Percentiles rank a stretch among this genome's conserved stretches.
Conservation (phyloP, 768 basidiomycete genomes). For the Leccinum disarticulatum region DNA sequence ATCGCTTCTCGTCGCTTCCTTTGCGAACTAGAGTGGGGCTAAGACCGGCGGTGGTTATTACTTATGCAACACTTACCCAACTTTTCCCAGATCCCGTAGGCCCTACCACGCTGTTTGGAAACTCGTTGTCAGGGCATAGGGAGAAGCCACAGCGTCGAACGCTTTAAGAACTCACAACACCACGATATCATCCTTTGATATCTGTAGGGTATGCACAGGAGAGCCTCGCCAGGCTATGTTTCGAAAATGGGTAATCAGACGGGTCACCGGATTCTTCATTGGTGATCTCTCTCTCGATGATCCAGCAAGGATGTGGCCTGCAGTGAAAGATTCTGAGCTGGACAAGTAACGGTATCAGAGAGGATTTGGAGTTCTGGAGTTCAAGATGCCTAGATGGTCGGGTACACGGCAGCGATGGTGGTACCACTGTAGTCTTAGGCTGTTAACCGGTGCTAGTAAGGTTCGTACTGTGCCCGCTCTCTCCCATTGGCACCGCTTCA, state of each 20-base stretch:
- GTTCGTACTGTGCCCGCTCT: neutral
- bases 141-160: neutral
- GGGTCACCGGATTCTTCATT: neutral
- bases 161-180: conserved; percentile 15
- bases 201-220: neutral
- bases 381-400: neutral
- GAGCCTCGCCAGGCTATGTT: conserved; percentile 12
- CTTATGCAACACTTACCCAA: conserved; percentile 12
- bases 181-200: conserved; percentile 19
- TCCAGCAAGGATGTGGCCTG: neutral
- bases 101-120: conserved; percentile 12
- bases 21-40: conserved; percentile 12
- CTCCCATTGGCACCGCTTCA: neutral
- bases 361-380: neutral
- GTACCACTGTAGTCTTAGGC: no score
- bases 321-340: neutral
- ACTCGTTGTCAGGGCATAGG: neutral
- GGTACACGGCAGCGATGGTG: neutral
- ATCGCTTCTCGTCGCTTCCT: conserved; percentile 6
- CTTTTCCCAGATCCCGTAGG: conserved; percentile 23
- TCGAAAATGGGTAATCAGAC: neutral
- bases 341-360: neutral
- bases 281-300: neutral
- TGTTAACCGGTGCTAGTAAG: neutral
- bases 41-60: neutral